phyloP scores from a whole-genome alignment of 176 grass and related monocot genomes.

The Eragrostis nindensis region DNA sequence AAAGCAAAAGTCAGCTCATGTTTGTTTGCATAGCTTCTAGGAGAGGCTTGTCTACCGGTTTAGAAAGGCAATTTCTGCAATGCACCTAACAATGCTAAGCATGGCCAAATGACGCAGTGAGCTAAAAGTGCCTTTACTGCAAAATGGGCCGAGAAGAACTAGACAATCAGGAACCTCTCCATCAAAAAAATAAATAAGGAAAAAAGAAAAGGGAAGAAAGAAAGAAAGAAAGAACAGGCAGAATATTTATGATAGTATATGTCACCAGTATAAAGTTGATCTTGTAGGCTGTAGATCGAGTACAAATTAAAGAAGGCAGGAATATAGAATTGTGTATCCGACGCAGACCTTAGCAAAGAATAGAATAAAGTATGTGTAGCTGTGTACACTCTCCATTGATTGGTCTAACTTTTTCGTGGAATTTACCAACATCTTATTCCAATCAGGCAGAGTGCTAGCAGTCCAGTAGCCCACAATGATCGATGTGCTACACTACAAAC shows the following conservation, averaged over 20 bases:
- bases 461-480: not conserved
- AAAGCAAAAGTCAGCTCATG: slow-evolving; percentile 24
- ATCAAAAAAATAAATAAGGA: not conserved
- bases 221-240: no score
- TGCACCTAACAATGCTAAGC: slow-evolving; percentile 14
- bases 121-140: slow-evolving; percentile 17
- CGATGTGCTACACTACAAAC: not conserved
- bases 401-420: slow-evolving; percentile 14
- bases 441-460: no score
- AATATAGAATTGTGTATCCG: slow-evolving; percentile 15
- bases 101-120: not conserved
- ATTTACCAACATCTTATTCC: slow-evolving; percentile 36
- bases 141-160: slow-evolving; percentile 8
- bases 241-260: not conserved
- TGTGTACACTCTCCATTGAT: not conserved
- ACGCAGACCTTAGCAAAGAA: slow-evolving; percentile 24
- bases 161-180: not conserved
- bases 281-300: not conserved
- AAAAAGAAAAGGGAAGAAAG: no score
- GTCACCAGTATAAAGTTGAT: slow-evolving; percentile 30
- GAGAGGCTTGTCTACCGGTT: slow-evolving; percentile 35
- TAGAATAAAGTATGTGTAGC: slow-evolving; percentile 15
- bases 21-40: slow-evolving; percentile 34
- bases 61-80: slow-evolving; percentile 16
- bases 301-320: slow-evolving; percentile 1